Percentiles rank a stretch among this genome's conserved stretches.
phyloP scores from a whole-genome alignment of 306 rosid genomes.

The Cucumis cinereus region DNA sequence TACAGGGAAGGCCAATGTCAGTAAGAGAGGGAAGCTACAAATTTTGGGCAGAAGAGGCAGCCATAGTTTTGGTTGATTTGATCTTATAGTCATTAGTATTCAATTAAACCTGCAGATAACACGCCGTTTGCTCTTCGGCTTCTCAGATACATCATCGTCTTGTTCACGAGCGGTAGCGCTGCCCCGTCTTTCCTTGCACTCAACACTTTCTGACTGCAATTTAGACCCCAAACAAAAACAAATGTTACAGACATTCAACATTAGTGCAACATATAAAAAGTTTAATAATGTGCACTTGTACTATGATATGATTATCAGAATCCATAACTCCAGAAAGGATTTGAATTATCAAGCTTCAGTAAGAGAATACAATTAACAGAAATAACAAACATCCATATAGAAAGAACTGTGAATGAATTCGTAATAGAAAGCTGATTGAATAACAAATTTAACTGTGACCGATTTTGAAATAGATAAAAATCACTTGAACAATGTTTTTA shows the following conservation, averaged over 20 bases:
- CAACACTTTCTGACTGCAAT: constrained; percentile 60
- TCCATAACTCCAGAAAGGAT: neutral
- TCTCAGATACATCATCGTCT: constrained; percentile 75
- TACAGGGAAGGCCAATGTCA: neutral
- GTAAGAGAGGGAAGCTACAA: neutral
- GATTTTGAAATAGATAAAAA: neutral
- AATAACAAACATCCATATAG: neutral
- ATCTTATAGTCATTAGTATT: neutral
- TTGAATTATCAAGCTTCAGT: neutral
- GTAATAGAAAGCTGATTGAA: neutral
- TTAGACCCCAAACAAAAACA: neutral
- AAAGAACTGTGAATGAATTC: neutral
- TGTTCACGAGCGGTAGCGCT: constrained; percentile 62
- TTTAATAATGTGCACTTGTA: no score
- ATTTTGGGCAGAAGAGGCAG: neutral
- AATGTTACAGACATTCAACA: neutral
- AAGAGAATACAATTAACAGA: neutral
- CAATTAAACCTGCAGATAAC: neutral
- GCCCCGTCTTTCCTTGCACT: constrained; percentile 68
- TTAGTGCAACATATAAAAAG: no score
- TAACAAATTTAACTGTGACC: no score
- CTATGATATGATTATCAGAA: neutral
- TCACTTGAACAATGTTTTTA: neutral
- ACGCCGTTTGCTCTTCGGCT: neutral
- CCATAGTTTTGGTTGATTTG: neutral